These are phyloP conservation scores for Ampelomyces quisqualis DNA, from an alignment of 2,329 filamentous ascomycete species.

Conservation along the genomic window DNA sequence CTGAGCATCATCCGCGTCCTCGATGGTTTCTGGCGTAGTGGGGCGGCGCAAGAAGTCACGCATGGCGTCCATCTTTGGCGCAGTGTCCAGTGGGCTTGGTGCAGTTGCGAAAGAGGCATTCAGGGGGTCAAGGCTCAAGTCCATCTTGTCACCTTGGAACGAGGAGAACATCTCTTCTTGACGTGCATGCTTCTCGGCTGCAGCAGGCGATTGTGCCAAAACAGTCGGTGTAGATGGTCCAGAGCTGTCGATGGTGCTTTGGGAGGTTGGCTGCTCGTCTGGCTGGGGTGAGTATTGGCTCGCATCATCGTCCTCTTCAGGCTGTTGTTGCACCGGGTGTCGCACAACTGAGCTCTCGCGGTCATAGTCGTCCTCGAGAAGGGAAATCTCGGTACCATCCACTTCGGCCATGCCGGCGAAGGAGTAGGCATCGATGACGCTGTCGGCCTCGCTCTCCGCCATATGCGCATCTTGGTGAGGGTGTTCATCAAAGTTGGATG, in stretches of 20 bases:
- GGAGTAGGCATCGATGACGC: constrained; percentile 61
- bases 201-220: constrained; percentile 26
- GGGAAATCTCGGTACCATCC: constrained; percentile 52
- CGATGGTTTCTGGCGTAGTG: constrained; percentile 52
- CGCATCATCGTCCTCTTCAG: constrained; percentile 55
- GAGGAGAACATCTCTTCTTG: constrained; percentile 51
- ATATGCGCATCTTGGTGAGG: constrained; percentile 63
- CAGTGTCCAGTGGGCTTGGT: constrained; percentile 33
- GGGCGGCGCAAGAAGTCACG: constrained; percentile 47
- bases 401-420: constrained; percentile 60
- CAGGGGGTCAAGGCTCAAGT: constrained; percentile 57
- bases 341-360: constrained; percentile 58
- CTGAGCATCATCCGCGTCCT: constrained; percentile 42
- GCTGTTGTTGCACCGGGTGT: constrained; percentile 46
- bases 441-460: constrained; percentile 55
- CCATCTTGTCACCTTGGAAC: constrained; percentile 55
- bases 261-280: constrained; percentile 37
- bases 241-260: constrained; percentile 44
- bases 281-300: constrained; percentile 57
- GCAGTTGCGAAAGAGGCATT: constrained; percentile 47
- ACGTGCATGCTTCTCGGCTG: constrained; percentile 32
- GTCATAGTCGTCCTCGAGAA: constrained; percentile 44
- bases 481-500: constrained; percentile 59
- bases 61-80: constrained; percentile 43
- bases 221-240: constrained; percentile 51